phyloP scores from a whole-genome alignment of 805 yeast genomes.

The Spencermartinsiella europaea region DNA sequence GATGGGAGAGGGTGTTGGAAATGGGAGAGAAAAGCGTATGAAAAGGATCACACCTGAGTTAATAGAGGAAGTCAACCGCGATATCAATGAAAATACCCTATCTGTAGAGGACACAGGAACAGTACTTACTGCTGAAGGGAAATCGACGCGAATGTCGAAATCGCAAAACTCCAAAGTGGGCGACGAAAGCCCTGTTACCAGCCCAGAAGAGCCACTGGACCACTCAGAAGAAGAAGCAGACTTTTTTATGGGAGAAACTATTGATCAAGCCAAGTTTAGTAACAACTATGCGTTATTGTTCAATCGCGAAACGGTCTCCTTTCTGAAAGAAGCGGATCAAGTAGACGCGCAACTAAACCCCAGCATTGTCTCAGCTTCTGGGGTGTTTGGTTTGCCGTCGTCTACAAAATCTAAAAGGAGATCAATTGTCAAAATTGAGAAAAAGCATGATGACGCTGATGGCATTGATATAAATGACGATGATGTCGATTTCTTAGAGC shows the following conservation, averaged over 20 bases:
- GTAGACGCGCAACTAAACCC: not conserved
- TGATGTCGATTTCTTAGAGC: not conserved
- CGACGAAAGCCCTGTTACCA: no score
- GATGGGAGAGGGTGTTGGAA: not conserved
- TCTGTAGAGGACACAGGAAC: not conserved
- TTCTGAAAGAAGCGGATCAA: slow-evolving; percentile 5
- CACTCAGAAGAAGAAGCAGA: not conserved
- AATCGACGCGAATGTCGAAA: not conserved
- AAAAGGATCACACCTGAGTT: no score
- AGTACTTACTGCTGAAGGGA: not conserved
- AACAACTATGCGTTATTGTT: slow-evolving; percentile 11
- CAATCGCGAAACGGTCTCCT: slow-evolving; percentile 12
- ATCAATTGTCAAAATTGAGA: not conserved
- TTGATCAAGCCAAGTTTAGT: slow-evolving; percentile 1
- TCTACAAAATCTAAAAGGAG: not conserved
- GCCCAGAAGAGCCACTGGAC: no score
- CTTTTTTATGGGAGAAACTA: not conserved
- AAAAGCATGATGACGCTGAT: not conserved
- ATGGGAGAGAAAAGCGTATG: not conserved
- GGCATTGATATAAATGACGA: not conserved
- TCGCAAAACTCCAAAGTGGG: not conserved
- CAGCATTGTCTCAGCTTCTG: slow-evolving; percentile 1
- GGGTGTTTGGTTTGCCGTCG: not conserved
- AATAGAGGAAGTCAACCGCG: not conserved
- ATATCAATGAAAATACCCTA: not conserved